Conservation (phyloP, 345 rosid species). For the Cardamine resedifolia region DNA sequence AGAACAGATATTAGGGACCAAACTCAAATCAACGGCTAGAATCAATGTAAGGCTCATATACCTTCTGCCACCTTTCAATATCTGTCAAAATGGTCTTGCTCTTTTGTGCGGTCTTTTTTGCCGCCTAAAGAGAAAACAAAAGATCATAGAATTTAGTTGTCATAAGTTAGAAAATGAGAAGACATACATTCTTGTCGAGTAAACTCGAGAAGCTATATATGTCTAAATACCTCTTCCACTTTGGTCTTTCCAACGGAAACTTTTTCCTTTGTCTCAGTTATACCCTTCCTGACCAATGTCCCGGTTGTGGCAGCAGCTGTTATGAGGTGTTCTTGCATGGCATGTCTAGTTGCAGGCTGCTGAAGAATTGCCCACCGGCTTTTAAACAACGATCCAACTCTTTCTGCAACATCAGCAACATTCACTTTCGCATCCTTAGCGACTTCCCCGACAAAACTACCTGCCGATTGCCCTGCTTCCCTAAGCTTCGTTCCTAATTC, state of each 20-base stretch:
- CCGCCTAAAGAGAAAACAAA: slow-evolving; percentile 55
- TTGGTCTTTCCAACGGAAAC: slow-evolving; percentile 85
- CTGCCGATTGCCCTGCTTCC: slow-evolving; percentile 85
- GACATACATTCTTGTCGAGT: slow-evolving; percentile 1
- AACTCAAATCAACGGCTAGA: slow-evolving; percentile 11
- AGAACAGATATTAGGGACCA: slow-evolving; percentile 32
- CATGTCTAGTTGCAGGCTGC: slow-evolving; percentile 86
- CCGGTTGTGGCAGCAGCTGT: slow-evolving; percentile 90
- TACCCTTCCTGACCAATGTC: slow-evolving; percentile 74
- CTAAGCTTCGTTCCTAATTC: slow-evolving; percentile 72
- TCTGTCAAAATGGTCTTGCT: slow-evolving; percentile 87
- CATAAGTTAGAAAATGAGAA: not conserved
- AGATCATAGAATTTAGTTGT: not conserved
- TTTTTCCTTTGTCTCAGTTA: slow-evolving; percentile 86
- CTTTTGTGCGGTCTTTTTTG: slow-evolving; percentile 83
- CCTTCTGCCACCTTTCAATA: slow-evolving; percentile 98
- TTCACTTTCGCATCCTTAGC: slow-evolving; percentile 95
- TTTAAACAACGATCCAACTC: slow-evolving; percentile 70
- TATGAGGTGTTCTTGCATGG: slow-evolving; percentile 74
- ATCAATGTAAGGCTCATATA: slow-evolving; percentile 34
- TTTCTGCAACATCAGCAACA: slow-evolving; percentile 77
- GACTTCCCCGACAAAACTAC: slow-evolving; percentile 75
- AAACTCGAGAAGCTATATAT: not conserved
- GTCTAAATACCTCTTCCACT: slow-evolving; percentile 74
- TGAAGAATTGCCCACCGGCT: slow-evolving; percentile 77